phyloP scores from a whole-genome alignment of 306 rosid species.

The Dryas alaskensis region DNA sequence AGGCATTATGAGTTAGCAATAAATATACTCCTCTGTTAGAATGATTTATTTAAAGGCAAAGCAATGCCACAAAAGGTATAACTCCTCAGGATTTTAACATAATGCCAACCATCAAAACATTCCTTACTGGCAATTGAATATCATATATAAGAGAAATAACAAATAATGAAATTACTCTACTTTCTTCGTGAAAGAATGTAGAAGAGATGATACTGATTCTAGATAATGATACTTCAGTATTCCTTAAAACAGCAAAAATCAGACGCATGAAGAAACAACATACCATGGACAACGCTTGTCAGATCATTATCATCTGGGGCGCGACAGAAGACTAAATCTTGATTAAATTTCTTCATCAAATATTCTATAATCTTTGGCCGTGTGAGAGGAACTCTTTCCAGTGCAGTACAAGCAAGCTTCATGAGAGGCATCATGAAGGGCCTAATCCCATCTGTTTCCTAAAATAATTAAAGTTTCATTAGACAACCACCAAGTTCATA shows the following conservation, averaged over 20 bases:
- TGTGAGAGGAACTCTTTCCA: slow-evolving; percentile 91
- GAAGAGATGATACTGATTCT: not conserved
- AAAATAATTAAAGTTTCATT: slow-evolving; percentile 32
- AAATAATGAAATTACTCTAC: not conserved
- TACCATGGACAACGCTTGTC: slow-evolving; percentile 70
- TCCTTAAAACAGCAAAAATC: not conserved
- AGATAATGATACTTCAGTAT: not conserved
- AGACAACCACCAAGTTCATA: not conserved
- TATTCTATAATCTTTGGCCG: slow-evolving; percentile 67
- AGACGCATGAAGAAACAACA: slow-evolving; percentile 13
- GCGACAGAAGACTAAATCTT: slow-evolving; percentile 84
- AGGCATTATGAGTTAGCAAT: slow-evolving; percentile 18
- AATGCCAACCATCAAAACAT: not conserved
- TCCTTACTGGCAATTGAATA: not conserved
- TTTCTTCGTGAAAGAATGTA: not conserved
- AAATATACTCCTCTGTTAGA: not conserved
- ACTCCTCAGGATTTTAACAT: not conserved
- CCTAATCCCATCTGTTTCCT: slow-evolving; percentile 87
- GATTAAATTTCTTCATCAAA: slow-evolving; percentile 73
- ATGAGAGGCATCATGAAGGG: slow-evolving; percentile 96
- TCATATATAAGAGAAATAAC: not conserved
- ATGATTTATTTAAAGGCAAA: not conserved
- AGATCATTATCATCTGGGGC: slow-evolving; percentile 69
- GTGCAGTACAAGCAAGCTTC: slow-evolving; percentile 90
- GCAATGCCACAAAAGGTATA: not conserved